Base-by-base conservation (phyloP, 352 stramenopile genomes). In the Phytophthora pini region DNA sequence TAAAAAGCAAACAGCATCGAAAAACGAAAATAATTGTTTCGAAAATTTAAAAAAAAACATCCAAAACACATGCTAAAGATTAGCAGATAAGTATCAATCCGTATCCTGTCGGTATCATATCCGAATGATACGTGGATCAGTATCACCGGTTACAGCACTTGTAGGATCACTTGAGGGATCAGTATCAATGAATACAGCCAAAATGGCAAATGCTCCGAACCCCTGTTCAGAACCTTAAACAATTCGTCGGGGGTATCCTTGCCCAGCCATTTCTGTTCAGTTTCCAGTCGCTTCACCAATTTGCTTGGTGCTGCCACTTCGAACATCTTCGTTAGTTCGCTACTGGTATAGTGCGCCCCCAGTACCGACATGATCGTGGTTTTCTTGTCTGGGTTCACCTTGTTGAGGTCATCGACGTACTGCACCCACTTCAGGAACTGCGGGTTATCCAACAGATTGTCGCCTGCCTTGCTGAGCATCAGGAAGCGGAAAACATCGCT, bases 381-480 rank as follows among this genome's bases (percentile, higher is more conserved):
- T 46, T 46, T 46, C 15, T 46, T 46, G 40, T 46, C 40, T 12
- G 3, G 40, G 20, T 46, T 26, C 17, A 5, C 17, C 40, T 26
- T 46, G 40, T 46, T 46, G 17, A 46, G 17, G 27, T 46, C 40
- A 10, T 46, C 40, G 8, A 46, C 40, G 9, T 29, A 41, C 15
- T 17, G 11, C 3, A 41, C 36, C 36, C 36, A 41, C 36, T 2
- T 17, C 12, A 41, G 36, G 40, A 46, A 46, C 8, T 46, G 40
- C 17, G 40, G 40, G n/a, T 8, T 46, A 13, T 26, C 40, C 5
- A 46, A 12, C 40, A 46, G 40, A 11, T 26, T 46, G 5, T 46
- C 40, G 17, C 40, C 40, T 46, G 40, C 40, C 40, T 46, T 46
- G 40, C 9, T 26, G 11, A 50, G 44, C 44, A 32, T 50, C 4